Conservation (phyloP, 257 asterid species). For the Penstemon barbatus region DNA sequence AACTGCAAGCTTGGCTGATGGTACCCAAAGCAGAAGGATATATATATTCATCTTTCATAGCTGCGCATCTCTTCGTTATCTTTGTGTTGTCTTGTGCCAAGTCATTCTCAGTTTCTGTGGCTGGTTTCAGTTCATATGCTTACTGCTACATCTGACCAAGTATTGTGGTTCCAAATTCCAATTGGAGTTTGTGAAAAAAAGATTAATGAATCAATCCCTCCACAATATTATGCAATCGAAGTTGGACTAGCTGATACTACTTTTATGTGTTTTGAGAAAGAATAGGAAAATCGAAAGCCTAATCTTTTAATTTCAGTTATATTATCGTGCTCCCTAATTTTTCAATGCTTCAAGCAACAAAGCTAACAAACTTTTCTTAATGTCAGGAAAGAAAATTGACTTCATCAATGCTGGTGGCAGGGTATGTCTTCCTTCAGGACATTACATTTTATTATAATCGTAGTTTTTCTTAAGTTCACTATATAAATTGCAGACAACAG, state of each 20-base stretch:
- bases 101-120: slow-evolving; percentile 1
- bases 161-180: not conserved
- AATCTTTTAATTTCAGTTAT: slow-evolving; percentile 21
- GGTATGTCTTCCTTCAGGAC: slow-evolving; percentile 51
- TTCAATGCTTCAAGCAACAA: not conserved
- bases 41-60: slow-evolving; percentile 10
- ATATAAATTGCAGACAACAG: slow-evolving; percentile 71
- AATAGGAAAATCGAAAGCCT: slow-evolving; percentile 26
- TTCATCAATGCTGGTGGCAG: slow-evolving; percentile 94
- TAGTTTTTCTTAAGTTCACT: slow-evolving; percentile 9
- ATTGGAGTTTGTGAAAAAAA: slow-evolving; percentile 10
- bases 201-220: slow-evolving; percentile 2
- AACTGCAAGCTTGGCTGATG: slow-evolving; percentile 25
- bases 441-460: not conserved
- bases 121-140: slow-evolving; percentile 17
- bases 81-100: slow-evolving; percentile 17
- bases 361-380: slow-evolving; percentile 25
- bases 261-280: slow-evolving; percentile 20
- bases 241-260: slow-evolving; percentile 1
- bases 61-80: slow-evolving; percentile 13
- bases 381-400: slow-evolving; percentile 85
- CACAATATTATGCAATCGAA: slow-evolving; percentile 14
- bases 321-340: not conserved
- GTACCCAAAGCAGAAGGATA: not conserved
- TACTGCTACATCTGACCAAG: not conserved